These are phyloP conservation scores for Chrysanthemum lavandulifolium DNA, from an alignment of 129 eudicot species.

Conservation along the genomic window DNA sequence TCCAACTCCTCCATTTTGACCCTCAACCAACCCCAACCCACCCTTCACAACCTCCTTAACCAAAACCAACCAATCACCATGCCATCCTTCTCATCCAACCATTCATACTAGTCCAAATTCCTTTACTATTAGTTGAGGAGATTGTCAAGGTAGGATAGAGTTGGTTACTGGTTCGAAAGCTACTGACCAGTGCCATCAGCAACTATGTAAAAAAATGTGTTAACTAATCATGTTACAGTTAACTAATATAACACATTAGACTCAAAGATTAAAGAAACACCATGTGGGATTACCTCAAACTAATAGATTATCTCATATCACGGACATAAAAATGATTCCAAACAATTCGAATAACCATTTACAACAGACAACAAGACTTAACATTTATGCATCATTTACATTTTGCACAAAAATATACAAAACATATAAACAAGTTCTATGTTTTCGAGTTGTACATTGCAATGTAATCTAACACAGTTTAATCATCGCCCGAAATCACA, in stretches of 20 bases:
- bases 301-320: too few species aligned
- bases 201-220: too few species aligned
- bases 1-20: slow-evolving; percentile 34
- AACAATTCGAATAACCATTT: background rate
- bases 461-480: slow-evolving; percentile 18
- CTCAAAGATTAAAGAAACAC: too few species aligned
- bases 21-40: slow-evolving; percentile 41
- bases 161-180: too few species aligned
- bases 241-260: too few species aligned
- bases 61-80: slow-evolving; percentile 11
- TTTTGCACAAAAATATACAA: slow-evolving; percentile 13
- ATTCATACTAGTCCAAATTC: slow-evolving; percentile 10
- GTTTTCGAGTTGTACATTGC: background rate
- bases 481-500: slow-evolving; percentile 49
- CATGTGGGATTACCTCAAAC: too few species aligned
- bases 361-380: background rate
- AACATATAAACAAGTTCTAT: background rate
- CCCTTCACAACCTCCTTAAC: slow-evolving; percentile 32
- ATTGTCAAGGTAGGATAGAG: too few species aligned
- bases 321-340: too few species aligned
- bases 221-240: too few species aligned
- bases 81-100: slow-evolving; percentile 29
- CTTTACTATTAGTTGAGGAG: too few species aligned
- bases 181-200: too few species aligned
- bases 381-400: slow-evolving; percentile 13